Conservation (phyloP, 116 monocot species). For the Cymodocea nodosa region DNA sequence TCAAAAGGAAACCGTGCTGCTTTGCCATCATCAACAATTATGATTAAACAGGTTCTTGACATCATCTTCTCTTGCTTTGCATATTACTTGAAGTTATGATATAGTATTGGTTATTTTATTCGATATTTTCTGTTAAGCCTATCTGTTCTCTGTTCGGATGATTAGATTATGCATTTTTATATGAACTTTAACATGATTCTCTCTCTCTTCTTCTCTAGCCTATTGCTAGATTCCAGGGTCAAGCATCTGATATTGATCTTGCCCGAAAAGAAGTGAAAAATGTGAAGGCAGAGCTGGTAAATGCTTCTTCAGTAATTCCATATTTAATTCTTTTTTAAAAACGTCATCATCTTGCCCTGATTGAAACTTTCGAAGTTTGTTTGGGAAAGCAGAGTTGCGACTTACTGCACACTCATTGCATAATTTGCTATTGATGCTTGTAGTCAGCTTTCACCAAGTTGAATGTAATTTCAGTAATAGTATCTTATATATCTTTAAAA, state of each 20-base stretch:
- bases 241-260: slow-evolving; percentile 74
- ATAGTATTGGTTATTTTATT: background rate
- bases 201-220: slow-evolving; percentile 38
- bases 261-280: slow-evolving; percentile 86
- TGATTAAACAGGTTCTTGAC: slow-evolving; percentile 78
- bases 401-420: too few species aligned
- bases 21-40: slow-evolving; percentile 87
- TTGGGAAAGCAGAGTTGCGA: background rate
- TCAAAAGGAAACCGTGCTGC: slow-evolving; percentile 87
- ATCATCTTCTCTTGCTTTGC: background rate
- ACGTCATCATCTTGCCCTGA: background rate
- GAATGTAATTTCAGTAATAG: too few species aligned
- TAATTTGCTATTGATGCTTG: too few species aligned
- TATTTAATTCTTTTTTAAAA: background rate
- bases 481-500: too few species aligned
- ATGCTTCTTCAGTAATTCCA: background rate
- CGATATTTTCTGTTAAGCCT: background rate
- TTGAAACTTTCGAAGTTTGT: background rate
- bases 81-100: background rate
- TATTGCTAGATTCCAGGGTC: slow-evolving; percentile 84
- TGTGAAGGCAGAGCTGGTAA: slow-evolving; percentile 82
- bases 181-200: background rate
- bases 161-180: background rate
- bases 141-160: too few species aligned
- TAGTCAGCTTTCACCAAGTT: too few species aligned